Conservation (phyloP, 2,329 filamentous ascomycete genomes). For the Sporothrix schenckii region DNA sequence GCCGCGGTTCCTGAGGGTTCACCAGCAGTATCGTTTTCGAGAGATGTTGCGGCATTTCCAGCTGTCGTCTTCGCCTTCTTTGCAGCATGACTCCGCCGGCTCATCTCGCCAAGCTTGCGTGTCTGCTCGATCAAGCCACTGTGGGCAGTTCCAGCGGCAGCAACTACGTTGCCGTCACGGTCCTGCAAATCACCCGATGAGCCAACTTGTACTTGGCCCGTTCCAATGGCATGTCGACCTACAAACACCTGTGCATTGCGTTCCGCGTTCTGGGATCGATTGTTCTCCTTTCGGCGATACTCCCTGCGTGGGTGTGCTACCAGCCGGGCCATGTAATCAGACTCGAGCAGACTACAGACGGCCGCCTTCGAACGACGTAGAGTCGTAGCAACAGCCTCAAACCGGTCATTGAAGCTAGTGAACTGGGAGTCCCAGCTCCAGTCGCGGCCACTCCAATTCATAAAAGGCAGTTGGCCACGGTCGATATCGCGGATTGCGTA, state of each 20-base stretch:
- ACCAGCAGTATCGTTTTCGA: background rate
- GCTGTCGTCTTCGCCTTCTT: background rate
- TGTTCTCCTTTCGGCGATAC: conserved; percentile 37
- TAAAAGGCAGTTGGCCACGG: conserved; percentile 33
- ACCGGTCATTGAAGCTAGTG: conserved; percentile 31
- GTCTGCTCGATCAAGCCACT: conserved; percentile 36
- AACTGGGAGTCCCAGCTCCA: conserved; percentile 35
- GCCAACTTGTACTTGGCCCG: conserved; percentile 31
- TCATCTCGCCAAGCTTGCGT: conserved; percentile 24
- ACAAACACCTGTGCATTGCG: conserved; percentile 36
- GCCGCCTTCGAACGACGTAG: conserved; percentile 35
- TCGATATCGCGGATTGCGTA: conserved; percentile 33
- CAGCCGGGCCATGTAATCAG: conserved; percentile 35
- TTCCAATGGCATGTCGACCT: conserved; percentile 35
- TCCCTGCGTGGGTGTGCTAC: conserved; percentile 35
- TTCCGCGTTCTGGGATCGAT: conserved; percentile 36
- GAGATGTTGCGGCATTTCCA: too few relatives aligned
- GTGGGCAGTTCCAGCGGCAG: conserved; percentile 22
- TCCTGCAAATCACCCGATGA: conserved; percentile 33
- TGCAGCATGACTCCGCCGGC: background rate
- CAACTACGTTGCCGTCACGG: conserved; percentile 35
- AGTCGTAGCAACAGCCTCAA: conserved; percentile 34
- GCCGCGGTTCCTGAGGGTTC: too few relatives aligned
- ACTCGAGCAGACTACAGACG: conserved; percentile 36
- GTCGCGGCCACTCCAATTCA: conserved; percentile 36